phyloP scores from a whole-genome alignment of 169 alveolate species.

The Sarcocystis neurona region DNA sequence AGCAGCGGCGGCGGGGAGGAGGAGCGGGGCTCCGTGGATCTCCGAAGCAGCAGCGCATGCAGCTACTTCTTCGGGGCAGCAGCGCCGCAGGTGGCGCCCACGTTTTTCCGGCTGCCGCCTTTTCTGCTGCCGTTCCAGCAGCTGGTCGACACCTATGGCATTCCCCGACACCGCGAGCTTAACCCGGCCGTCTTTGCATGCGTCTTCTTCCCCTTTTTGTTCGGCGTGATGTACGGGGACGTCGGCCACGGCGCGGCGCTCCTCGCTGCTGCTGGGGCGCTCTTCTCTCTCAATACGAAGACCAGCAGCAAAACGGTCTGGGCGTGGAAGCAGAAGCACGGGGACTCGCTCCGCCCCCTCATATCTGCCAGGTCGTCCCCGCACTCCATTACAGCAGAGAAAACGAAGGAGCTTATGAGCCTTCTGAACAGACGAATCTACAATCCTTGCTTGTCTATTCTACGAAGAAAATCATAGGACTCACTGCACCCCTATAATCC shows the following conservation, averaged over 20 bases:
- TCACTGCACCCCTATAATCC: background rate
- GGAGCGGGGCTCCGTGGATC: no score
- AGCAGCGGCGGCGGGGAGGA: background rate
- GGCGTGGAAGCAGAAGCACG: no score
- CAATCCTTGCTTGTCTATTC: no score
- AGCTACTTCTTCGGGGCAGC: no score
- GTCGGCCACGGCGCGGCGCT: constrained; percentile 97
- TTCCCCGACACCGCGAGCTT: constrained; percentile 97
- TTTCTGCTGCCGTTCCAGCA: constrained; percentile 34
- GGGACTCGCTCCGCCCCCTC: no score
- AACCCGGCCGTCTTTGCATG: constrained; percentile 97
- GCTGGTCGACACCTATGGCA: constrained; percentile 97
- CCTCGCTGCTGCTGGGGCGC: constrained; percentile 65
- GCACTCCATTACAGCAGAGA: no score
- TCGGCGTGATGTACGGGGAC: constrained; percentile 99
- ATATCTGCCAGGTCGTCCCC: no score
- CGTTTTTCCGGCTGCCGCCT: background rate
- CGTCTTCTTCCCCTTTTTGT: constrained; percentile 98
- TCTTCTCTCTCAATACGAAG: background rate
- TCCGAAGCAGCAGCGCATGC: no score
- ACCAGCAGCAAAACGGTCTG: background rate
- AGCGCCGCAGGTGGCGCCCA: constrained; percentile 24
- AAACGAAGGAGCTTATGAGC: no score
- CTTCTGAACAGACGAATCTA: no score
- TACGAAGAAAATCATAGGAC: background rate